Conservation (phyloP, 2,329 filamentous ascomycete genomes). For the Gaeumannomyces tritici region DNA sequence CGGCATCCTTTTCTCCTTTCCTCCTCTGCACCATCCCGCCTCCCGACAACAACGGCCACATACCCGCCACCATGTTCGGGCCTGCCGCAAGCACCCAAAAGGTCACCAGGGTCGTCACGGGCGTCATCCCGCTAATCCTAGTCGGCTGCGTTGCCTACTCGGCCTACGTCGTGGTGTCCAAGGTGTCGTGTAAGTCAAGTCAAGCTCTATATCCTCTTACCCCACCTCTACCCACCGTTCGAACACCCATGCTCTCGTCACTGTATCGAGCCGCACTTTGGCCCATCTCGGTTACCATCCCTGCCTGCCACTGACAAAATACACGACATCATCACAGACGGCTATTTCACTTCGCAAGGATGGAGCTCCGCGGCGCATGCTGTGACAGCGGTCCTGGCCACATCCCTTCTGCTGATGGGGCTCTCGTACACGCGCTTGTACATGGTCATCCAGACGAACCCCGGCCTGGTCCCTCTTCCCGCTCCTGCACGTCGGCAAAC, state of each 20-base stretch:
- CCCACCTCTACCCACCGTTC: neutral
- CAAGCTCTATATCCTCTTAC: neutral
- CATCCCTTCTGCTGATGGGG: constrained; percentile 48
- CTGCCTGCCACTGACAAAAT: neutral
- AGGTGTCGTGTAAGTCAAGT: constrained; percentile 60
- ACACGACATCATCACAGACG: neutral
- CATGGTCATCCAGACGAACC: constrained; percentile 56
- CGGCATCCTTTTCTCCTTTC: neutral
- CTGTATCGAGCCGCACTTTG: neutral
- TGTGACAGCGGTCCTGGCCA: constrained; percentile 61
- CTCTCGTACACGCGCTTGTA: constrained; percentile 63
- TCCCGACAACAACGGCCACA: neutral
- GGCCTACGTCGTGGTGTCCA: constrained; percentile 60
- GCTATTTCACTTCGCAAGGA: neutral
- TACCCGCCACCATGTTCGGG: neutral
- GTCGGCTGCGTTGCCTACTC: constrained; percentile 57
- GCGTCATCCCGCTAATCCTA: constrained; percentile 62
- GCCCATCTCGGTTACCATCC: no score
- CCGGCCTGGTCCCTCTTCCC: constrained; percentile 60
- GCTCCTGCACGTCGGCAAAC: neutral
- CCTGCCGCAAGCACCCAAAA: constrained; percentile 1
- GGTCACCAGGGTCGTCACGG: constrained; percentile 24
- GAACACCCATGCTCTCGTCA: neutral
- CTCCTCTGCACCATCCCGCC: neutral
- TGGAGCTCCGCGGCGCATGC: neutral